Conservation (phyloP, 1,139 yeast genomes). For the Taphrina populina region DNA sequence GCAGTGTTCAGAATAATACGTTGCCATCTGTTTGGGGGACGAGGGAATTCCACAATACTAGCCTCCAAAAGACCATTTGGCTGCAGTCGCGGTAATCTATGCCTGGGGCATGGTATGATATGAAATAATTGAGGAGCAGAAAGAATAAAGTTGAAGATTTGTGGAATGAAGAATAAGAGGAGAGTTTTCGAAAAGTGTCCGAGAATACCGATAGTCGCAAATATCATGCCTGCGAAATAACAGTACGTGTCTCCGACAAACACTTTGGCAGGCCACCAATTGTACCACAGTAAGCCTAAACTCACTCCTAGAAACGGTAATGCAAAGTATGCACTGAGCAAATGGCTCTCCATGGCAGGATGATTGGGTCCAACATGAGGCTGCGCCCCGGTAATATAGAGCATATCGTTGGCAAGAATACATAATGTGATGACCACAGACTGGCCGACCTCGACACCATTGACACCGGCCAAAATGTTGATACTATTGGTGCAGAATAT, state of each 20-base stretch:
- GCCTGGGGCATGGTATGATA: slow-evolving; percentile 91
- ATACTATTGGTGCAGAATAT: slow-evolving; percentile 97
- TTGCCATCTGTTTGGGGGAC: slow-evolving; percentile 44
- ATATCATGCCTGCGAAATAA: slow-evolving; percentile 97
- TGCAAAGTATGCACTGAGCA: slow-evolving; percentile 73
- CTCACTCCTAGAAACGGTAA: slow-evolving; percentile 88
- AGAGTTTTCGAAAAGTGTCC: slow-evolving; percentile 96
- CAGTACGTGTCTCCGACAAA: slow-evolving; percentile 98
- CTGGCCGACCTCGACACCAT: slow-evolving; percentile 96
- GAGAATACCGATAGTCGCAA: slow-evolving; percentile 91
- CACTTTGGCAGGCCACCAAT: slow-evolving; percentile 81
- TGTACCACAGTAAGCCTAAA: slow-evolving; percentile 68
- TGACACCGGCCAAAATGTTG: slow-evolving; percentile 91
- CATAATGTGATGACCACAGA: slow-evolving; percentile 72
- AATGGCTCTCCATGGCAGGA: slow-evolving; percentile 75
- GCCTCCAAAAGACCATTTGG: slow-evolving; percentile 70
- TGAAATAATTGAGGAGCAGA: slow-evolving; percentile 87
- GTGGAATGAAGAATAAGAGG: slow-evolving; percentile 81
- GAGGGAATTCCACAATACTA: slow-evolving; percentile 54
- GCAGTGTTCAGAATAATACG: slow-evolving; percentile 44
- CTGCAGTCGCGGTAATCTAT: slow-evolving; percentile 79
- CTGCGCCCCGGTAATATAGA: slow-evolving; percentile 55
- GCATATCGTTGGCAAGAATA: slow-evolving; percentile 69
- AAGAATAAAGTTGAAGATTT: slow-evolving; percentile 81
- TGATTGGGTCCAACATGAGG: slow-evolving; percentile 51